Evolutionary conservation across 106 monocot genomes (phyloP), one percentile per base, ranked within the genome.

Genomic region (Acorus gramineus): DNA sequence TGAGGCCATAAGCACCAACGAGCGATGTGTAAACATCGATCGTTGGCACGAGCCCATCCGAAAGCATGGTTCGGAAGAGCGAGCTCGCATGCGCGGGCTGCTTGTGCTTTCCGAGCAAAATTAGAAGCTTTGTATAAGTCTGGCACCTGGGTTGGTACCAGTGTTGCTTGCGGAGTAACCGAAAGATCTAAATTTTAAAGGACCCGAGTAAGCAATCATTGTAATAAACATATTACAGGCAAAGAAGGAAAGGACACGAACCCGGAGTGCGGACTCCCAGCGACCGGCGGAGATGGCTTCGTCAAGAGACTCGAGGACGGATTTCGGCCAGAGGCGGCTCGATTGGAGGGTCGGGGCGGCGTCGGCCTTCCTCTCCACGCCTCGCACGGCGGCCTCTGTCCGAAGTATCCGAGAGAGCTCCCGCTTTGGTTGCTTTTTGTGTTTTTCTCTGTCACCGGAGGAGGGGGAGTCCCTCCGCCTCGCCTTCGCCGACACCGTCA

Each of bases 1-100:
- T 78, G 48, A 55, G 58, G 49, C 84, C 87, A 68, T 78, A 96
- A 49, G 90, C 90, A 68, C 85, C 86, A 46, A 85, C 69, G n/a
- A 96, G 79, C 64, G 95, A 78, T 48, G 95, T 87, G 72, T 90
- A 90, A 54, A 96, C 90, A 80, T 90, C 95, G 14, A 81, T n/a
- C 42, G 90, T 80, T 64, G 90, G 90, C 62, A 65, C 78, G 53
- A 87, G 79, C 51, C 85, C 82, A 68, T 96, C 95, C 44, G 95
- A 87, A 14, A 76, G 78, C 87, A 96, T 82, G 13, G 75, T 64
- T 58, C 73, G 70, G 66, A 90, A 96, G 43, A 96, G 84, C 11
- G 72, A 70, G 44, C 64, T 61, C 10, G 95, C 95, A 44, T 82
- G 76, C 14, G 64, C 82, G 3, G 84, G 77, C 72, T 85, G 87